Evolutionary conservation across 192 early-diverging fungal species (phyloP).

Genomic region (Pecoramyces ruminantium): DNA sequence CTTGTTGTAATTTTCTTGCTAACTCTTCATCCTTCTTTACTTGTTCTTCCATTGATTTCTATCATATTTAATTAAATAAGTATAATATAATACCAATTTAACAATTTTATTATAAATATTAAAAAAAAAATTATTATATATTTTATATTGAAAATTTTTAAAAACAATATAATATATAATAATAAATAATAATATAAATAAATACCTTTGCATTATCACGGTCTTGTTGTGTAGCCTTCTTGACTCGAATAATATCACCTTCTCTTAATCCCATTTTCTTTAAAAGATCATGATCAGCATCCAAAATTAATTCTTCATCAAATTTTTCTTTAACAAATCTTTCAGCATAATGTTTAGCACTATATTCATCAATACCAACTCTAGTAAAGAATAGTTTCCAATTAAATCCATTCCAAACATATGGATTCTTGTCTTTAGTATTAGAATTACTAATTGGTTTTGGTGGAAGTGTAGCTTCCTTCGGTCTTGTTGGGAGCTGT

Average conservation of each 20-base stretch:
- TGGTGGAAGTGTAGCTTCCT: too few species aligned
- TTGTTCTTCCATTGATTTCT: conserved; percentile 19
- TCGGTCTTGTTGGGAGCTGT: too few species aligned
- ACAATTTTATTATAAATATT: too few species aligned
- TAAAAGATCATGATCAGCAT: conserved; percentile 57
- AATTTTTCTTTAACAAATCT: conserved; percentile 75
- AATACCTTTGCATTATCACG: background rate
- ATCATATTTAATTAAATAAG: conserved; percentile 9
- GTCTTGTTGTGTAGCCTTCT: conserved; percentile 23
- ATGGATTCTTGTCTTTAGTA: background rate
- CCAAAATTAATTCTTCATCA: conserved; percentile 59
- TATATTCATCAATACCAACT: conserved; percentile 45
- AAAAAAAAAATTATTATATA: too few species aligned
- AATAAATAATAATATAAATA: too few species aligned
- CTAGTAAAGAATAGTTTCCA: conserved; percentile 87
- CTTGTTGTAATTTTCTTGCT: conserved; percentile 66
- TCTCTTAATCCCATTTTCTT: conserved; percentile 66
- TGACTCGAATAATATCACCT: conserved; percentile 63
- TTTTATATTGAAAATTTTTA: too few species aligned
- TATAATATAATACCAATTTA: too few species aligned
- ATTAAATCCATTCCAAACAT: conserved; percentile 60
- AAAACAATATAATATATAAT: too few species aligned
- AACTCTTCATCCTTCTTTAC: conserved; percentile 62
- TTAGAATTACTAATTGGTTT: too few species aligned
- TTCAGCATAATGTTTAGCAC: conserved; percentile 63